Base-by-base conservation (phyloP, 345 rosid species). In the Gossypium bickii region DNA sequence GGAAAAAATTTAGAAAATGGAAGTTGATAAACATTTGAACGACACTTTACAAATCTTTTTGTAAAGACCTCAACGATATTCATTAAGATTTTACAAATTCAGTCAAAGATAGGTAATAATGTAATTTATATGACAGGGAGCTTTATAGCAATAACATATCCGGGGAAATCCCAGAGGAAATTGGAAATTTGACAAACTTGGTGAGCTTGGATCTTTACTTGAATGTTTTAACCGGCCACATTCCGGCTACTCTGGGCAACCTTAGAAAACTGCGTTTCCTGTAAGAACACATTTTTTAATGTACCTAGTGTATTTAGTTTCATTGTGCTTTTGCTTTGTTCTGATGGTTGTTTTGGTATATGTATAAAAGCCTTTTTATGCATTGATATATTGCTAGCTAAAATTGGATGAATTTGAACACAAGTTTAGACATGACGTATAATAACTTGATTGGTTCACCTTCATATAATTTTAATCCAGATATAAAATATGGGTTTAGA, bases 121-220 rank as follows among this genome's bases (percentile, higher is more conserved):
- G 72, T 7, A 68, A 13, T 45, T 77, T 58, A 76, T 74, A 52
- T 85, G 72, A 76, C 93, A 92, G 97, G 92, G 97, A 92, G 74
- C 97, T 92, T 71, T 92, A 88, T 49, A 88, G 93, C 74, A 92
- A 92, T 80, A 84, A 87, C 80, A 83, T 92, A 61, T 86, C 82
- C 78, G 91, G 94, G 60, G 47, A 0, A 77, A 83, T 92, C 76
- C 97, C 97, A 6, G 91, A 88, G 27, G 90, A 88, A 85, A 91
- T 91, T 77, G 97, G 97, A 63, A 92, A 88, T 78, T 81, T 92
- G 90, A 79, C 90, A 41, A 83, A 78, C 80, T 78, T 92, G 87
- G 97, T 92, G 85, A 92, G 38, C 7, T 34, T 34, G 7, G 41
- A 34, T 34, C 41, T 34, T 34, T 34, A 34, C 41, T 34, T 34